A percentile compares a stretch with the other conserved stretches of the same genome.
Conservation (phyloP, 805 yeast genomes). For the Nakazawaea populi region DNA sequence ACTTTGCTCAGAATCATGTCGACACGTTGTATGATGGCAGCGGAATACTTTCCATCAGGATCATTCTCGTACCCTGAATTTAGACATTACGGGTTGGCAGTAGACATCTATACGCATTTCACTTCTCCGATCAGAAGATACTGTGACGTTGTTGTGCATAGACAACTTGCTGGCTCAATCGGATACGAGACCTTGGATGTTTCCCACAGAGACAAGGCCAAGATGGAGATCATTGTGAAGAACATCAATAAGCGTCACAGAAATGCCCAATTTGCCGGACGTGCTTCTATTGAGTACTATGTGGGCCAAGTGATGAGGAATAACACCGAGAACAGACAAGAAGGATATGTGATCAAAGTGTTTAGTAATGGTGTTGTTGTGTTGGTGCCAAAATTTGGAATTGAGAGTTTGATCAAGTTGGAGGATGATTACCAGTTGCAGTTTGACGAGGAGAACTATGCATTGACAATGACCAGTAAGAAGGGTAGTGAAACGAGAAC, state of each 20-base stretch:
- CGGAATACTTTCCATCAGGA: conserved; percentile 94
- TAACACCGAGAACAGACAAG: conserved; percentile 62
- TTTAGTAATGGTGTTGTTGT: conserved; percentile 94
- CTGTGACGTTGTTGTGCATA: conserved; percentile 95
- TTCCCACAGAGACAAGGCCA: conserved; percentile 79
- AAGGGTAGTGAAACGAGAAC: conserved; percentile 35
- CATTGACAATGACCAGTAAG: conserved; percentile 47
- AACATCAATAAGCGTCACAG: conserved; percentile 93
- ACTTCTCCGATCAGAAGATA: conserved; percentile 97
- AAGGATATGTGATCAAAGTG: conserved; percentile 88
- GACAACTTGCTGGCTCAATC: conserved; percentile 98
- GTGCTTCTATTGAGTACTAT: conserved; percentile 95
- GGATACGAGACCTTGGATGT: conserved; percentile 83
- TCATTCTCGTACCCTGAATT: conserved; percentile 85
- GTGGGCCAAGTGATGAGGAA: conserved; percentile 97
- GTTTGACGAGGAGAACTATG: conserved; percentile 75
- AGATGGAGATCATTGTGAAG: conserved; percentile 82
- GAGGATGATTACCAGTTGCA: conserved; percentile 61
- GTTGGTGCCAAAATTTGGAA: conserved; percentile 91
- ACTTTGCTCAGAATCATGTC: conserved; percentile 94
- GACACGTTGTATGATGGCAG: conserved; percentile 98
- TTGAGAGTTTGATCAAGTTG: conserved; percentile 84
- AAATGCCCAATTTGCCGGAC: conserved; percentile 97
- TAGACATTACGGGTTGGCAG: conserved; percentile 95
- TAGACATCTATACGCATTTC: conserved; percentile 96